These are phyloP conservation scores for Chytriomyces sp. DNA, from an alignment of 192 early-diverging fungal genomes.

Conservation along the genomic window DNA sequence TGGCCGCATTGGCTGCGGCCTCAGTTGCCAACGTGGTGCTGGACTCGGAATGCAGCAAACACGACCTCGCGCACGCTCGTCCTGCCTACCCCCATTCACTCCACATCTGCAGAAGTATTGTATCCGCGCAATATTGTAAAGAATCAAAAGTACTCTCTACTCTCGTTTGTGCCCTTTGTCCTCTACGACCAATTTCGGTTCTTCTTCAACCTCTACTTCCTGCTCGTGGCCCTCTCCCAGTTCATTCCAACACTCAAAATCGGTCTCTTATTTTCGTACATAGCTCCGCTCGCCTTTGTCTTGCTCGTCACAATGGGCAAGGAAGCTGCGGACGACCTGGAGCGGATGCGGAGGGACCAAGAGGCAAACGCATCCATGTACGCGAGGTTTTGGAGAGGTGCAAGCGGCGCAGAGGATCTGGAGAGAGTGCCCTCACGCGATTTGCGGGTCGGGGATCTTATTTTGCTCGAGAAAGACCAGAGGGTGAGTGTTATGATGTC, in stretches of 20 bases:
- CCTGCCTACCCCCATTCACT: neutral
- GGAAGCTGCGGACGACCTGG: constrained; percentile 89
- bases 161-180: constrained; percentile 91
- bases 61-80: neutral
- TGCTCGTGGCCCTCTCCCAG: constrained; percentile 90
- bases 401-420: constrained; percentile 15
- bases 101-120: neutral
- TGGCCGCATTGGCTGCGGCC: no score
- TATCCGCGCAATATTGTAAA: constrained; percentile 75
- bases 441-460: constrained; percentile 86
- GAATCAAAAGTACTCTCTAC: constrained; percentile 91
- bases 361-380: constrained; percentile 92
- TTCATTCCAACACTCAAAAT: constrained; percentile 85
- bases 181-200: constrained; percentile 81
- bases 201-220: constrained; percentile 95
- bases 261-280: constrained; percentile 87
- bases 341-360: constrained; percentile 50
- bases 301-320: constrained; percentile 87
- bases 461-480: constrained; percentile 84
- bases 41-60: neutral
- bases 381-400: constrained; percentile 34
- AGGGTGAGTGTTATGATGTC: constrained; percentile 45
- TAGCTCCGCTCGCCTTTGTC: constrained; percentile 93
- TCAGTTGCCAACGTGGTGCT: neutral
- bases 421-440: constrained; percentile 47